Evolutionary conservation across 2,329 filamentous ascomycete genomes (phyloP).

Genomic region (Raffaelea arxii): DNA sequence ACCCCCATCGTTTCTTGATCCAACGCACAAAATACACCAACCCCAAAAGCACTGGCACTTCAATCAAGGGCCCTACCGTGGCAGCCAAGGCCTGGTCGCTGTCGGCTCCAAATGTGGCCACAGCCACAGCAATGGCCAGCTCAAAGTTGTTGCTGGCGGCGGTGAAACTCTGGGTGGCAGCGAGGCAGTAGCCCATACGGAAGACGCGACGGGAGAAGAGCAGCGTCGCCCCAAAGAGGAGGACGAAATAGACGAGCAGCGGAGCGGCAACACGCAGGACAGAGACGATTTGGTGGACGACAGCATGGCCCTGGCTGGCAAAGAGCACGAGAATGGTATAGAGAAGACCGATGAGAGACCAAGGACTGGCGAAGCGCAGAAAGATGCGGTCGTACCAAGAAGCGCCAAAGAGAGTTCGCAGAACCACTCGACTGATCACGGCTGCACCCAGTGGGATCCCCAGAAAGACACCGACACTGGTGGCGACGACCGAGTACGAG

Average conservation of each 20-base stretch:
- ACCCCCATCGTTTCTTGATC: constrained; percentile 43
- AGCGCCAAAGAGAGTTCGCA: constrained; percentile 45
- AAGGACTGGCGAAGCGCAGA: constrained; percentile 58
- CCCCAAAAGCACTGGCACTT: constrained; percentile 71
- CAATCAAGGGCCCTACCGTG: constrained; percentile 77
- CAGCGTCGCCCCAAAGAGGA: constrained; percentile 65
- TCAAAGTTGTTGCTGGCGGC: constrained; percentile 93
- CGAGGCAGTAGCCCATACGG: constrained; percentile 62
- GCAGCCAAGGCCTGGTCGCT: constrained; percentile 74
- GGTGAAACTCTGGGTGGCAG: constrained; percentile 74
- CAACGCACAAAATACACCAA: constrained; percentile 66
- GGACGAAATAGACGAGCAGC: constrained; percentile 68
- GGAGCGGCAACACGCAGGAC: constrained; percentile 76
- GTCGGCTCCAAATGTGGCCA: constrained; percentile 67
- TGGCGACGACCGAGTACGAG: constrained; percentile 61
- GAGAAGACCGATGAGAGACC: constrained; percentile 71
- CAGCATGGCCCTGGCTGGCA: constrained; percentile 66
- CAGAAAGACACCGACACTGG: constrained; percentile 74
- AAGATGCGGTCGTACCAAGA: constrained; percentile 60
- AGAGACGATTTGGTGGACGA: constrained; percentile 74
- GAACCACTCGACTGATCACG: constrained; percentile 58
- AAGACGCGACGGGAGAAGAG: constrained; percentile 53
- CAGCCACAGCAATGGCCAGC: constrained; percentile 78
- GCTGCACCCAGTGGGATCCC: constrained; percentile 76
- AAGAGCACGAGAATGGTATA: constrained; percentile 86